Evolutionary conservation across 2,329 filamentous ascomycete species (phyloP).

Genomic region (Ceratocystis diversiconidia): DNA sequence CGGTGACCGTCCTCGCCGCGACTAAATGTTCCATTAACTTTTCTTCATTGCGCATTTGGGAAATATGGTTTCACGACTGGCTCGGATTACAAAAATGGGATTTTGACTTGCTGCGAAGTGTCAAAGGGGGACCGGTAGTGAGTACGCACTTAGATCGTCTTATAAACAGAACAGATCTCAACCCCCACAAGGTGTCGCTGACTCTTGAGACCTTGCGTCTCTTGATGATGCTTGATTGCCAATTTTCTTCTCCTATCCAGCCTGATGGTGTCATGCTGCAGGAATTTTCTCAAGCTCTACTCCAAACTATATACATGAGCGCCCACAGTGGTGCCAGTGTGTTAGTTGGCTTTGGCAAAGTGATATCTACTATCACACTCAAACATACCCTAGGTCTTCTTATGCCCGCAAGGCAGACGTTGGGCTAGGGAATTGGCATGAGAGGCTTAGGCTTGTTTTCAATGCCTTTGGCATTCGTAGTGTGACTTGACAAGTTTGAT

Average conservation of each 20-base stretch:
- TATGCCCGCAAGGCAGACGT: neutral
- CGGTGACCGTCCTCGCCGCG: slow-evolving; percentile 40
- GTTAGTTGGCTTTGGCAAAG: neutral
- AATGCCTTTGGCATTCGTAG: neutral
- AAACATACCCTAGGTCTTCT: neutral
- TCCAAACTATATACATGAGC: neutral
- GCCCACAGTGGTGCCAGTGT: neutral
- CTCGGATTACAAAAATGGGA: slow-evolving; percentile 22
- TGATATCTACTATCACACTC: neutral
- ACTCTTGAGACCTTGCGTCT: slow-evolving; percentile 43
- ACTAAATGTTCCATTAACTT: slow-evolving; percentile 25
- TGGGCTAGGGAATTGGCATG: neutral
- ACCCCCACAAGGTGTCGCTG: slow-evolving; percentile 73
- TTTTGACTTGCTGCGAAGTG: slow-evolving; percentile 34
- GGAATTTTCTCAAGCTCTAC: neutral
- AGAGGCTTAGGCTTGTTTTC: neutral
- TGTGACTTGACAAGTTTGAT: neutral
- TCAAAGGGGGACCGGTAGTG: slow-evolving; percentile 41
- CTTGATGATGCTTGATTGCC: slow-evolving; percentile 88
- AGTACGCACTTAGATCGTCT: slow-evolving; percentile 40
- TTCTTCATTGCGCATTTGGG: slow-evolving; percentile 20
- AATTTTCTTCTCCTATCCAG: slow-evolving; percentile 30
- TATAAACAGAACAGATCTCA: slow-evolving; percentile 41
- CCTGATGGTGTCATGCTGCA: slow-evolving; percentile 5
- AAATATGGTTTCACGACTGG: slow-evolving; percentile 21